Conservation (phyloP, 371 early-diverging fungal genomes). For the Syncephalastrum sp. region DNA sequence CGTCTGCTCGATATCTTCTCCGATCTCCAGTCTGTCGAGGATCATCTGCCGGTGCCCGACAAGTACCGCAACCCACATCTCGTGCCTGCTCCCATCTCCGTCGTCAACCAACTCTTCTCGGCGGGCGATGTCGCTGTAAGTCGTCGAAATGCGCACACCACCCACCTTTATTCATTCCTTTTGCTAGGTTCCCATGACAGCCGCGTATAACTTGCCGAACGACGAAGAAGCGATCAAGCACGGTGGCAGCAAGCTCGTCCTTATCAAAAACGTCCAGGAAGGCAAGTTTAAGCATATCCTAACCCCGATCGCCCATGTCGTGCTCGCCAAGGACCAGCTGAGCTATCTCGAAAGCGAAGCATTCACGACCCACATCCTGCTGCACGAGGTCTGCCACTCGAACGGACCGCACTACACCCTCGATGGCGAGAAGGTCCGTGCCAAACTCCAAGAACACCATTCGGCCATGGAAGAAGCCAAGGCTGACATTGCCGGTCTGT, state of each 20-base stretch:
- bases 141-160: background rate
- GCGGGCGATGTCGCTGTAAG: slow-evolving; percentile 78
- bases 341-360: slow-evolving; percentile 65
- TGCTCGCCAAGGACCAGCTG: slow-evolving; percentile 58
- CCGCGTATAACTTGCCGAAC: slow-evolving; percentile 85
- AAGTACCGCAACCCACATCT: slow-evolving; percentile 67
- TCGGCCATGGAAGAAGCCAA: slow-evolving; percentile 83
- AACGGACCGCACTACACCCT: slow-evolving; percentile 75
- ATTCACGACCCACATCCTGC: slow-evolving; percentile 76
- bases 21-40: slow-evolving; percentile 68
- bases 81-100: slow-evolving; percentile 74
- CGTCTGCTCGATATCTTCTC: slow-evolving; percentile 68
- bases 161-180: background rate
- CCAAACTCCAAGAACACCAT: slow-evolving; percentile 69
- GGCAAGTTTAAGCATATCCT: slow-evolving; percentile 72
- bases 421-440: slow-evolving; percentile 64
- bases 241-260: slow-evolving; percentile 74
- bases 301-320: slow-evolving; percentile 62
- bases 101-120: slow-evolving; percentile 76
- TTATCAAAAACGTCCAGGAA: slow-evolving; percentile 84
- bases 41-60: slow-evolving; percentile 73
- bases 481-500: slow-evolving; percentile 79
- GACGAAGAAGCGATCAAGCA: slow-evolving; percentile 76
- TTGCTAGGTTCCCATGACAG: slow-evolving; percentile 56
- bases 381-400: slow-evolving; percentile 81